Base-by-base conservation (phyloP, 2,329 filamentous ascomycete genomes). In the Dothideomycetes sp. region DNA sequence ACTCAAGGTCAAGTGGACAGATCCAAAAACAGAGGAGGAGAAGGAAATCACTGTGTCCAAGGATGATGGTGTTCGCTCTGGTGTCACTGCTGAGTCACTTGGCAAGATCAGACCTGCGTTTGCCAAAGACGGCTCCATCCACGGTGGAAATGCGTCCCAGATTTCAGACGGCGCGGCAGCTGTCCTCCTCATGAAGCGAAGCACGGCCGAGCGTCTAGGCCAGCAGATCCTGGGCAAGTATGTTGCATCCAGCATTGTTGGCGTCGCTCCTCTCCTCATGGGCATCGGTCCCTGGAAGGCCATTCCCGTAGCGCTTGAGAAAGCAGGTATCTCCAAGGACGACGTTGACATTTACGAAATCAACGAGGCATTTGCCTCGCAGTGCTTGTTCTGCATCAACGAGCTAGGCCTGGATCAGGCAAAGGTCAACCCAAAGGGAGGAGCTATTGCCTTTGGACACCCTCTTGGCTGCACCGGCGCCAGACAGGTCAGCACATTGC, bases 271-370 rank as follows among this genome's bases (percentile, higher is more conserved):
- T 31, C 74, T 95, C 42, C 80, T 96, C 51, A 96, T 98, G 91
- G 91, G 91, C 47, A 72, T 94, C 50, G 91, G 91, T 1, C 91
- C 91, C 37, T 94, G 86, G 77, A 88, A 88, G 64, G 88, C 91
- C 42, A 96, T 98, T 55, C 91, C 91, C 48, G 83, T 88, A 59
- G 88, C 85, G 3, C 79, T 95, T 41, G 75, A 84, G 59, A 88
- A 91, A 61, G 84, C 88, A 0, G 87, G 88, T 44, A 78, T 98
- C 52, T 72, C 70, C 58, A 85, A 81, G 63, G 81, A 94, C 42
- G 89, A 96, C 51, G 86, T 98, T 19, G 91, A 96, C 60, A 89
- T 96, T 57, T 96, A 77, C 57, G 91, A 98, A 75, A 95, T 98
- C 73, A 98, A 98, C 70, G 91, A 98, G 75, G 91, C 91, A 1